Conservation (phyloP, 768 basidiomycete species). For the Russula sp. region DNA sequence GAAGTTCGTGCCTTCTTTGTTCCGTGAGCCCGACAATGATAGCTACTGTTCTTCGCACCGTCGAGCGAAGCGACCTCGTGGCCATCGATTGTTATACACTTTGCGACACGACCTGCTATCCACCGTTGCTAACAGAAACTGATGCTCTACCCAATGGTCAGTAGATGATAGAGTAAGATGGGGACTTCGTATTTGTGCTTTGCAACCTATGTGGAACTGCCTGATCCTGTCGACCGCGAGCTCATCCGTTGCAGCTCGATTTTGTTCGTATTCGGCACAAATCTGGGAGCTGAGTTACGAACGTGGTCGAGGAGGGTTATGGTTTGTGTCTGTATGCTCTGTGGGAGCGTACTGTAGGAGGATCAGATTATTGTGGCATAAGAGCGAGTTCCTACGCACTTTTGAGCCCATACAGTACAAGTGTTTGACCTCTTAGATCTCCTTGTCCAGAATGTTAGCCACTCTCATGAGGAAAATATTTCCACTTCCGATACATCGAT, state of each 20-base stretch:
- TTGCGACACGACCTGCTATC: conserved; percentile 87
- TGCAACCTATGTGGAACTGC: conserved; percentile 98
- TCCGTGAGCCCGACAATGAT: too few relatives aligned
- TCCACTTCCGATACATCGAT: conserved; percentile 77
- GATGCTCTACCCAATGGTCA: conserved; percentile 97
- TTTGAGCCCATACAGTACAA: conserved; percentile 79
- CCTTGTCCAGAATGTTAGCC: conserved; percentile 96
- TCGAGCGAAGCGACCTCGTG: conserved; percentile 96
- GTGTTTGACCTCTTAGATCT: conserved; percentile 84
- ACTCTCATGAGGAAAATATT: conserved; percentile 95
- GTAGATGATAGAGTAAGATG: conserved; percentile 77
- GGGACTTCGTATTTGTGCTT: conserved; percentile 93
- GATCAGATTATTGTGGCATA: not conserved
- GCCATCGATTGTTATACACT: conserved; percentile 85
- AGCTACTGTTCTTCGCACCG: conserved; percentile 78
- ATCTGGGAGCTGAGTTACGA: conserved; percentile 82
- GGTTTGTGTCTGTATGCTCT: conserved; percentile 56
- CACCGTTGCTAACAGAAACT: conserved; percentile 95
- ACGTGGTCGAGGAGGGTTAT: conserved; percentile 97
- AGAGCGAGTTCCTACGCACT: conserved; percentile 42
- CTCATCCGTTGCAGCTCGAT: conserved; percentile 91
- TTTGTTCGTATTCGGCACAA: conserved; percentile 93
- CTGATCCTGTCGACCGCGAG: conserved; percentile 89
- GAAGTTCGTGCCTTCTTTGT: too few relatives aligned
- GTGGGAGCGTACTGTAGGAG: conserved; percentile 47